Base-by-base conservation (phyloP, 352 stramenopile genomes). In the Blastocystis sp. region DNA sequence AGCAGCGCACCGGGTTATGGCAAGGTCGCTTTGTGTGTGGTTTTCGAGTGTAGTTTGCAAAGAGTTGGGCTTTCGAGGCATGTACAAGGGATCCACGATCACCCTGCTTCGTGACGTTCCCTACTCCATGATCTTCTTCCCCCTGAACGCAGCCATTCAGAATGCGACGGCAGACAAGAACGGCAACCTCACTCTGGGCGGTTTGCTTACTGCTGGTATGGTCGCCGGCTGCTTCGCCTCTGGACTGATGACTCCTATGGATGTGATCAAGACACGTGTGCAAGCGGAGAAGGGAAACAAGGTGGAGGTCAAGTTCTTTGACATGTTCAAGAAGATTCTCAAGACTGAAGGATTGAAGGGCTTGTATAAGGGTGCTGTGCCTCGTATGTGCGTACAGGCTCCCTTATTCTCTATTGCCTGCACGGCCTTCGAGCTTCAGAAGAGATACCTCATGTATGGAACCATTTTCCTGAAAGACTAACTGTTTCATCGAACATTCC, bases 71-170 rank as follows among this genome's bases (percentile, higher is more conserved):
- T n/a, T 95, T 8, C 90, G 93, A 6, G 94, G 94, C 0, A 89
- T 97, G 41, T 97, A 97, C 92, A 95, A 94, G 69, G 94, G 94
- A 29, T 92, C 93, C 0, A 92, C 90, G 8, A 94, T 95, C 39
- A 97, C 94, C 75, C 91, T 97, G 29, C 89, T 97, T 87, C 92
- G 95, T 26, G 95, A 98, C 89, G 93, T 98, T 56, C 94, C 94
- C 29, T 98, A 97, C 92, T 94, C 94, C 13, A 92, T 95, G 20
- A 93, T 97, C 59, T 97, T 97, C 91, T 98, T 98, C 91, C 94
- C 95, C 7, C 90, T 92, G 54, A 97, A 98, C 91, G 94, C 93
- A 45, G 93, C 91, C 15, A 43, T 96, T 1, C 91, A 93, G 54
- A 90, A 93, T 26, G 63, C 90, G 5, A 91, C 93, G 55, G 90